Evolutionary conservation across 2,329 filamentous ascomycete species (phyloP).

Genomic region (Cladophialophora psammophila): DNA sequence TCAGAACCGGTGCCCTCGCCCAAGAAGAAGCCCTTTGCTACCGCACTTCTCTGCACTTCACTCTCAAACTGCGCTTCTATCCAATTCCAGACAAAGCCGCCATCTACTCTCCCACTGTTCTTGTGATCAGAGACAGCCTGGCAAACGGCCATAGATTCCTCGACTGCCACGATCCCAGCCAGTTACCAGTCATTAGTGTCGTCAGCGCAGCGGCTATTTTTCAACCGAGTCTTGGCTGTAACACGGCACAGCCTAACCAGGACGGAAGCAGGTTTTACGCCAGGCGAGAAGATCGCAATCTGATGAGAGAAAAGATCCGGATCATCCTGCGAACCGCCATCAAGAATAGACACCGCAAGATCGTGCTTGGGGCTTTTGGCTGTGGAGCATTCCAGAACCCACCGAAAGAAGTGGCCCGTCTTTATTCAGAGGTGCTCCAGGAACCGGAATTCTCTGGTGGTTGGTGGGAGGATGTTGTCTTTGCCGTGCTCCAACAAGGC

Average conservation of each 20-base stretch:
- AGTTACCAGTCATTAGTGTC: constrained; percentile 63
- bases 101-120: constrained; percentile 67
- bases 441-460: constrained; percentile 69
- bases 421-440: constrained; percentile 67
- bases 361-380: constrained; percentile 73
- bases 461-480: constrained; percentile 71
- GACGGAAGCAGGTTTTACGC: constrained; percentile 47
- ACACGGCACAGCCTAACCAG: constrained; percentile 9
- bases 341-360: constrained; percentile 60
- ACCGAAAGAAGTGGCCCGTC: constrained; percentile 65
- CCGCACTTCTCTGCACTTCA: constrained; percentile 57
- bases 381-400: constrained; percentile 74
- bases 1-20: constrained; percentile 66
- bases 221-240: constrained; percentile 45
- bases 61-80: constrained; percentile 58
- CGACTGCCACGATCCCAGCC: constrained; percentile 44
- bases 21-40: constrained; percentile 76
- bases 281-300: constrained; percentile 54
- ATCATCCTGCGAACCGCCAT: constrained; percentile 67
- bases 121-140: constrained; percentile 64
- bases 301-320: constrained; percentile 70
- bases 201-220: constrained; percentile 67
- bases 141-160: constrained; percentile 58
- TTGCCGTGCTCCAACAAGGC: constrained; percentile 62
- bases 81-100: constrained; percentile 60